phyloP scores from a whole-genome alignment of 768 basidiomycete genomes.

The Agrocybe chaxingu region DNA sequence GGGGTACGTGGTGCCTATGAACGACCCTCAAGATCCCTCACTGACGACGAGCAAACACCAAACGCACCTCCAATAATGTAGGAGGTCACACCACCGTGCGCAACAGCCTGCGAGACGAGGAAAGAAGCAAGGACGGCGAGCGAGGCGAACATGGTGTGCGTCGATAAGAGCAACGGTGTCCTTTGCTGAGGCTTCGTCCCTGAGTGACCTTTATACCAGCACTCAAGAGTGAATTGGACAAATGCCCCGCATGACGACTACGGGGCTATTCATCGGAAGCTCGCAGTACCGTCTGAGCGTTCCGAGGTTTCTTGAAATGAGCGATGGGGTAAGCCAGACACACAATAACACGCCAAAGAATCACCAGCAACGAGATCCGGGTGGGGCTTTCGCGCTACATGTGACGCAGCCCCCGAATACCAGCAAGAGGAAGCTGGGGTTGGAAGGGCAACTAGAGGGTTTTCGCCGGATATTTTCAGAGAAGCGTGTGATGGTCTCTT shows the following conservation, averaged over 20 bases:
- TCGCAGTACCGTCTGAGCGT: background rate
- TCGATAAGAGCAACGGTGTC: background rate
- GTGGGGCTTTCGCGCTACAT: background rate
- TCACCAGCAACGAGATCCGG: background rate
- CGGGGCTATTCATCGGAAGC: conserved; percentile 11
- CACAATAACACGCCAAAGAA: background rate
- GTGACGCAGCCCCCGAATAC: no score
- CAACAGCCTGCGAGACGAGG: conserved; percentile 26
- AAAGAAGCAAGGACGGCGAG: conserved; percentile 25
- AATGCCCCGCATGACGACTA: background rate
- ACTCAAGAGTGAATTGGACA: background rate
- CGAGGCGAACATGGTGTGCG: conserved; percentile 18
- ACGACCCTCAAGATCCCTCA: background rate
- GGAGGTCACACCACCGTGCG: conserved; percentile 36
- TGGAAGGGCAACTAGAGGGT: background rate
- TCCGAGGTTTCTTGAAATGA: conserved; percentile 12
- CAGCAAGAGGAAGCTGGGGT: background rate
- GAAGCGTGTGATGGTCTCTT: conserved; percentile 7
- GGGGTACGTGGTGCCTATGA: conserved; percentile 23
- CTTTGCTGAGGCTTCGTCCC: background rate
- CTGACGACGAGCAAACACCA: background rate
- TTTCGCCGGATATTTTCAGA: conserved; percentile 9
- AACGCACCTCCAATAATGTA: conserved; percentile 29
- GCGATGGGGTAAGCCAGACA: background rate
- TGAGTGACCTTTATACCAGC: background rate